phyloP scores from a whole-genome alignment of 1,284 basidiomycete genomes.

The Anthracocystis panici-leucophaei region DNA sequence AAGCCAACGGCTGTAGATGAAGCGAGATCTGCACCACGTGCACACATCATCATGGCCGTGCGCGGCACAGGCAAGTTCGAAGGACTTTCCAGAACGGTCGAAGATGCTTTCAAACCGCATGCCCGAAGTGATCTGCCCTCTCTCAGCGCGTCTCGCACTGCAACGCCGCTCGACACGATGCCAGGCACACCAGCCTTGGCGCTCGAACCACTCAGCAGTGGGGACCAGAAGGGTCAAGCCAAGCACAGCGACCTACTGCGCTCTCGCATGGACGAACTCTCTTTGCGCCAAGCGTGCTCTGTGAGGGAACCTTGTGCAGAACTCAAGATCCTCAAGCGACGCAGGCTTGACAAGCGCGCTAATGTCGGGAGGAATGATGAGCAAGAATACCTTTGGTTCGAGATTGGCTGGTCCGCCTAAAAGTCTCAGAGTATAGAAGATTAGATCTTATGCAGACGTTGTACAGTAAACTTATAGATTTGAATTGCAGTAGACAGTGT shows the following conservation, averaged over 20 bases:
- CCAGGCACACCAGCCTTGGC: conserved; percentile 35
- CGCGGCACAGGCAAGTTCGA: conserved; percentile 47
- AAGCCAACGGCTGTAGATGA: conserved; percentile 6
- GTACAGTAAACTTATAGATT: conserved; percentile 2
- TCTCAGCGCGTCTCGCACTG: conserved; percentile 23
- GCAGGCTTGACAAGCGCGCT: conserved; percentile 37
- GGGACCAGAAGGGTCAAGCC: conserved; percentile 2
- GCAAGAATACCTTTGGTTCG: conserved; percentile 51
- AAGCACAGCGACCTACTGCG: conserved; percentile 31
- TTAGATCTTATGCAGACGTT: neutral
- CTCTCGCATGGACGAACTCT: conserved; percentile 30
- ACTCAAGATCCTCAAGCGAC: conserved; percentile 23
- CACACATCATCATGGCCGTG: conserved; percentile 50
- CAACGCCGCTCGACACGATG: conserved; percentile 33
- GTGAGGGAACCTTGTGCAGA: conserved; percentile 1
- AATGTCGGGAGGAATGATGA: conserved; percentile 47
- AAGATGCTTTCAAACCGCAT: conserved; percentile 34
- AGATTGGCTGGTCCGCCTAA: conserved; percentile 36
- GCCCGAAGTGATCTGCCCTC: conserved; percentile 14
- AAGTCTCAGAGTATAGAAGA: neutral
- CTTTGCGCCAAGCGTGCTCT: neutral
- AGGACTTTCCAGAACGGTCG: conserved; percentile 37
- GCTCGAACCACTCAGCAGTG: neutral
- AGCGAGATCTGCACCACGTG: conserved; percentile 11
- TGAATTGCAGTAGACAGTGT: neutral